These are phyloP conservation scores for Eutypa lata DNA, from an alignment of 2,329 filamentous ascomycete genomes.

Conservation along the genomic window DNA sequence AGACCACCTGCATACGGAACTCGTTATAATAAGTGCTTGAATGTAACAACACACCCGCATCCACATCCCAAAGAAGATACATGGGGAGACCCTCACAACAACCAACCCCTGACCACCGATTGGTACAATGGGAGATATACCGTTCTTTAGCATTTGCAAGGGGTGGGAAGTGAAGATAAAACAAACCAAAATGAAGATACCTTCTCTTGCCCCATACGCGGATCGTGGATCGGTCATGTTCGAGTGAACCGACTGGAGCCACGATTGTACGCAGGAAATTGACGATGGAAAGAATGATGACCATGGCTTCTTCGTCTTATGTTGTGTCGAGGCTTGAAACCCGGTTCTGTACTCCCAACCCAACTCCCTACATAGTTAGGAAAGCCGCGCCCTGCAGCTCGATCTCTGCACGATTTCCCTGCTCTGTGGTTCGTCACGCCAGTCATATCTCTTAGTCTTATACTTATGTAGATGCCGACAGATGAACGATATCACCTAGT, in stretches of 20 bases:
- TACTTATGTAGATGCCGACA: neutral
- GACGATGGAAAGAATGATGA: no score
- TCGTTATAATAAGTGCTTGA: neutral
- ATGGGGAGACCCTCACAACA: no score
- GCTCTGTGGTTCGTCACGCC: neutral
- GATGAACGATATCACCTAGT: neutral
- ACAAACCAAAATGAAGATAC: neutral
- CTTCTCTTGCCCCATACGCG: neutral
- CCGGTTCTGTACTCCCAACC: neutral
- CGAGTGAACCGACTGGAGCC: neutral
- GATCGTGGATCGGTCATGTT: neutral
- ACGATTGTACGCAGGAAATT: neutral
- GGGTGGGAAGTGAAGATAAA: neutral
- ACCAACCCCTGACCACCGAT: no score
- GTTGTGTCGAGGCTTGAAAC: neutral
- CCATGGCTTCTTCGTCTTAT: no score
- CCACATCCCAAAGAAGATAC: neutral
- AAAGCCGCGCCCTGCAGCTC: neutral
- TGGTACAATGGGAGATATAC: no score
- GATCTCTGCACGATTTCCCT: neutral
- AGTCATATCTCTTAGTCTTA: neutral
- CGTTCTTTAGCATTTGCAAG: neutral
- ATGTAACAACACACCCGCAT: neutral
- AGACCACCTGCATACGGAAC: neutral
- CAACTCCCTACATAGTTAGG: neutral